Conservation (phyloP, 2,329 filamentous ascomycete genomes). For the Monilinia polystroma region DNA sequence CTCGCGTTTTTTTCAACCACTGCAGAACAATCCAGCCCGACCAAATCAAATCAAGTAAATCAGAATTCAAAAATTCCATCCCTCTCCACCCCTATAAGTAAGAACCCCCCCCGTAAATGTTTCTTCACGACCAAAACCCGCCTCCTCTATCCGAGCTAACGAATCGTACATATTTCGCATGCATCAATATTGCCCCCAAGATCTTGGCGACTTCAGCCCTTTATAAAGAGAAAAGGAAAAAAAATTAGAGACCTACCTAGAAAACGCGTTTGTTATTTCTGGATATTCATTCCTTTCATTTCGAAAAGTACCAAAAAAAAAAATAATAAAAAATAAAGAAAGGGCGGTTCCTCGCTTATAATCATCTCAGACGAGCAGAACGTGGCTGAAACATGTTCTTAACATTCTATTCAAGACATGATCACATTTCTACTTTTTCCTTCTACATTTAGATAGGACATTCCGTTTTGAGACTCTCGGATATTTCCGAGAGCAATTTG, state of each 20-base stretch:
- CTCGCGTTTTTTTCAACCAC: too few relatives aligned
- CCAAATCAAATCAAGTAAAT: not conserved
- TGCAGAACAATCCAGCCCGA: too few relatives aligned
- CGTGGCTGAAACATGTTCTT: constrained; percentile 7
- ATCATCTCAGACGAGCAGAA: not conserved
- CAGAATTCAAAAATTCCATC: too few relatives aligned
- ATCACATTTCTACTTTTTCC: not conserved
- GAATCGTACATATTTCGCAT: not conserved
- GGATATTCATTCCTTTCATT: not conserved
- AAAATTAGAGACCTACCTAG: not conserved
- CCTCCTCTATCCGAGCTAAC: not conserved
- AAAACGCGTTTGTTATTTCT: not conserved
- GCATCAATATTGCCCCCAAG: not conserved
- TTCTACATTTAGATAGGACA: too few relatives aligned
- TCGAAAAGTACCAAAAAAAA: not conserved
- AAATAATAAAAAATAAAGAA: not conserved
- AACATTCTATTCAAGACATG: not conserved
- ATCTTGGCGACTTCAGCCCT: constrained; percentile 12
- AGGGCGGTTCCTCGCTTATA: not conserved
- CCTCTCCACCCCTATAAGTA: not conserved
- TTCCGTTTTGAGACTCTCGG: not conserved
- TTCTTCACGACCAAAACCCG: not conserved
- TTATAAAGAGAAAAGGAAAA: not conserved
- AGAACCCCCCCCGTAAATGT: not conserved
- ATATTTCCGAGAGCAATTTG: not conserved